Conservation (phyloP, 73 alveolate genomes). For the Paramecium bursaria region DNA sequence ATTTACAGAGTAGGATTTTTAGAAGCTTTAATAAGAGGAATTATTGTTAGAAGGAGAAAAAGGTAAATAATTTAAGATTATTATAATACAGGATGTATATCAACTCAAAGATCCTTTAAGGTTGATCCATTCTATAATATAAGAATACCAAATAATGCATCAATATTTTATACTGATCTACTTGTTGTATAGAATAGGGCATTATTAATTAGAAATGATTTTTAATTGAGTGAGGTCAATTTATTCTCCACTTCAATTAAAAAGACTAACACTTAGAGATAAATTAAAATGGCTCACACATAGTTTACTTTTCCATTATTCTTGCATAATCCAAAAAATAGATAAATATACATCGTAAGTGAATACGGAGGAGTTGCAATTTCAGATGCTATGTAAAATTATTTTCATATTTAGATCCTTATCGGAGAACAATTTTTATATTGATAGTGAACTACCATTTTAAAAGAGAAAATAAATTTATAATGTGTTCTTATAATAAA, state of each 20-base stretch:
- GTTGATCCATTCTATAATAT: background rate
- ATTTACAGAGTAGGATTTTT: no score
- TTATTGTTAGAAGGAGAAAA: no score
- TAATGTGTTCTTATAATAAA: constrained; percentile 4
- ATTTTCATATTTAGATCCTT: constrained; percentile 8
- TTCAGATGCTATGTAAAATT: constrained; percentile 44
- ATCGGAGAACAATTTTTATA: background rate
- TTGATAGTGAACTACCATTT: background rate
- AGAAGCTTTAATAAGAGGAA: no score
- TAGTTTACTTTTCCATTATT: constrained; percentile 27
- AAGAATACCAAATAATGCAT: constrained; percentile 14
- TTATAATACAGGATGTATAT: constrained; percentile 24
- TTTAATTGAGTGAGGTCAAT: background rate
- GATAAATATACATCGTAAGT: background rate
- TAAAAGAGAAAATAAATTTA: background rate
- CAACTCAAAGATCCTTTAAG: background rate
- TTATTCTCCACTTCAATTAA: background rate
- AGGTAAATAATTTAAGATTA: no score
- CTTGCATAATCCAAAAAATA: background rate
- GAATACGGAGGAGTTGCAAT: constrained; percentile 38
- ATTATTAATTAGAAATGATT: constrained; percentile 33
- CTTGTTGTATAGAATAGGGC: constrained; percentile 36
- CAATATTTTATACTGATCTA: constrained; percentile 14
- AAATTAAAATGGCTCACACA: background rate
- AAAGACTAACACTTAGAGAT: background rate